These are phyloP conservation scores for Sisymbrium altissimum DNA, from an alignment of 345 rosid species.

Conservation along the genomic window DNA sequence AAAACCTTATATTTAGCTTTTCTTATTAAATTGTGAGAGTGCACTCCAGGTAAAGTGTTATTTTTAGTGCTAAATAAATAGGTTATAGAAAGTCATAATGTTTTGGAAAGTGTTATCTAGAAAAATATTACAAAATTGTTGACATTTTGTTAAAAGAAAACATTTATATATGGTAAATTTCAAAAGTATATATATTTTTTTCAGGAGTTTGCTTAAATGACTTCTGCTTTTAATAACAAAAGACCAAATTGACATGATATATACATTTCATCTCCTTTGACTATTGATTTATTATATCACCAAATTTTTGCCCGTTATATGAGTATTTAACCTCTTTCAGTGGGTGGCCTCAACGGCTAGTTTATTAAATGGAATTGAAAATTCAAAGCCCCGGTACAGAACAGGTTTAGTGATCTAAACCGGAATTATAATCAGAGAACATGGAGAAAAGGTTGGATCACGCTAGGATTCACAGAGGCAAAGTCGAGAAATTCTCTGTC, in stretches of 20 bases:
- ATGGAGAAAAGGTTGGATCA: slow-evolving; percentile 29
- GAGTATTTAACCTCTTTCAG: background rate
- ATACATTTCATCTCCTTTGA: background rate
- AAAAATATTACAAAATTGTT: background rate
- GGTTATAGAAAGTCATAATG: background rate
- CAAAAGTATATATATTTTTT: too few species aligned
- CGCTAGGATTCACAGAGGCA: slow-evolving; percentile 28
- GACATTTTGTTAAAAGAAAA: background rate
- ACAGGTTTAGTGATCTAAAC: slow-evolving; percentile 7
- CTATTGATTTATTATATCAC: slow-evolving; percentile 11
- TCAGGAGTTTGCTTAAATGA: background rate
- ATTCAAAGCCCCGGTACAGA: background rate
- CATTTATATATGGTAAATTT: background rate
- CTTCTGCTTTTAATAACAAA: background rate
- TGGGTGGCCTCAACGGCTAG: slow-evolving; percentile 20
- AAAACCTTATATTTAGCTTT: background rate
- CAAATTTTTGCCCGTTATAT: background rate
- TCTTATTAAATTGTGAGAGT: background rate
- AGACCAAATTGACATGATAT: background rate
- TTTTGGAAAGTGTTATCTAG: background rate
- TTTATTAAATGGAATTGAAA: background rate
- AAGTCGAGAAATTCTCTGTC: slow-evolving; percentile 20
- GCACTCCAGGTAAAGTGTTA: background rate
- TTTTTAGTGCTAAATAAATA: background rate
- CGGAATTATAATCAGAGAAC: slow-evolving; percentile 13